Percentiles rank a stretch among this genome's conserved stretches.
Evolutionary conservation across 768 basidiomycete genomes (phyloP).

Genomic region (Kwoniella dejecticola): DNA sequence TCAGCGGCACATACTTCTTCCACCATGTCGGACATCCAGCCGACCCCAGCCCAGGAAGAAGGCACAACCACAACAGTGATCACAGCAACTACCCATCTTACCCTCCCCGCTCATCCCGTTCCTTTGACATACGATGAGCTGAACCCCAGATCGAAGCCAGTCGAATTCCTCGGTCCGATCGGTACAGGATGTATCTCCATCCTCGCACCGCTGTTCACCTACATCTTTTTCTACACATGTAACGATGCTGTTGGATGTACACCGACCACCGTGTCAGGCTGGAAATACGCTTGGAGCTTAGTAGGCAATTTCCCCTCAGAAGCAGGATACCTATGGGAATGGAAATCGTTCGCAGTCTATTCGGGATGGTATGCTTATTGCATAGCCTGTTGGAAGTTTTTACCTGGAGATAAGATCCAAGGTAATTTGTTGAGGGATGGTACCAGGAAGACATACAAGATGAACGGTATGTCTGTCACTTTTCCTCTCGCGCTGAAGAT

Average conservation of each 20-base stretch:
- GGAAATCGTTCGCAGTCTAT: constrained; percentile 73
- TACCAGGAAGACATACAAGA: constrained; percentile 78
- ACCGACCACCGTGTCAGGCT: constrained; percentile 29
- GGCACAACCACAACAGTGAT: constrained; percentile 44
- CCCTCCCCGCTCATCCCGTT: constrained; percentile 47
- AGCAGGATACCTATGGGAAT: constrained; percentile 73
- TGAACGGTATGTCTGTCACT: constrained; percentile 77
- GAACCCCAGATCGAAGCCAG: constrained; percentile 43
- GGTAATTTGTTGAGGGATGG: constrained; percentile 76
- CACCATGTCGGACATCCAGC: constrained; percentile 9
- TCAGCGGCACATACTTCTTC: not conserved
- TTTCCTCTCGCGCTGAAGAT: no score
- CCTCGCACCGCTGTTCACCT: constrained; percentile 45
- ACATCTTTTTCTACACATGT: constrained; percentile 51
- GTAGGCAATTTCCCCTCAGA: constrained; percentile 35
- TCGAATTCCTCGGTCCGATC: constrained; percentile 54
- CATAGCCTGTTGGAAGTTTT: constrained; percentile 73
- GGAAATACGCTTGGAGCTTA: constrained; percentile 28
- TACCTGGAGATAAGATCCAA: constrained; percentile 73
- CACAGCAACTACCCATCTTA: constrained; percentile 48
- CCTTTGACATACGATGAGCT: constrained; percentile 50
- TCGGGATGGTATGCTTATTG: constrained; percentile 88
- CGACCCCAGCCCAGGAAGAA: constrained; percentile 19
- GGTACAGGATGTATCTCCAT: constrained; percentile 41
- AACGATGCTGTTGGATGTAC: constrained; percentile 54